These are phyloP conservation scores for Dunaliella primolecta DNA, from an alignment of 139 green algal species.

Conservation along the genomic window DNA sequence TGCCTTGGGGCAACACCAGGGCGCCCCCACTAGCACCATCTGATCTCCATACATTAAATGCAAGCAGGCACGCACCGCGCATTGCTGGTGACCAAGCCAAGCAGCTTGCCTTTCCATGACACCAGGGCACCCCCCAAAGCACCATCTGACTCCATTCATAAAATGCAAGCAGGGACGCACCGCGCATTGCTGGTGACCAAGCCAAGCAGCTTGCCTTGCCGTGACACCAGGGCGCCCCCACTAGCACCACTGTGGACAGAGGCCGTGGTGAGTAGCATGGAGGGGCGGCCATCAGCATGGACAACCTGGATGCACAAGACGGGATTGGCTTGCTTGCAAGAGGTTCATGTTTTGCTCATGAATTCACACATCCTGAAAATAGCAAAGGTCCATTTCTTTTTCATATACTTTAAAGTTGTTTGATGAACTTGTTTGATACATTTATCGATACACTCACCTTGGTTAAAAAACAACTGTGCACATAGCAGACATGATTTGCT, in stretches of 20 bases:
- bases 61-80: conserved; percentile 31
- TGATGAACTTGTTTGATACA: background rate
- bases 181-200: conserved; percentile 70
- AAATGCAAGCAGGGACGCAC: no score
- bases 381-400: background rate
- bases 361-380: background rate
- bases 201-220: conserved; percentile 48
- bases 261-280: conserved; percentile 65
- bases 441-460: background rate
- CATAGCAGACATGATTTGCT: no score
- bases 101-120: conserved; percentile 37
- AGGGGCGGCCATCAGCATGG: conserved; percentile 18
- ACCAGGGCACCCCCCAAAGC: conserved; percentile 69
- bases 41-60: no score
- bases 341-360: no score
- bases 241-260: conserved; percentile 70
- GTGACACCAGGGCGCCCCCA: conserved; percentile 61
- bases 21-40: conserved; percentile 70
- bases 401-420: background rate
- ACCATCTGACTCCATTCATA: no score
- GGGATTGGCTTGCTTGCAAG: background rate
- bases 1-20: no score
- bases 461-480: background rate
- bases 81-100: conserved; percentile 75
- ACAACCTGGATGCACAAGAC: background rate